Base-by-base conservation (phyloP, 371 early-diverging fungal genomes). In the Funneliformis caledonium region DNA sequence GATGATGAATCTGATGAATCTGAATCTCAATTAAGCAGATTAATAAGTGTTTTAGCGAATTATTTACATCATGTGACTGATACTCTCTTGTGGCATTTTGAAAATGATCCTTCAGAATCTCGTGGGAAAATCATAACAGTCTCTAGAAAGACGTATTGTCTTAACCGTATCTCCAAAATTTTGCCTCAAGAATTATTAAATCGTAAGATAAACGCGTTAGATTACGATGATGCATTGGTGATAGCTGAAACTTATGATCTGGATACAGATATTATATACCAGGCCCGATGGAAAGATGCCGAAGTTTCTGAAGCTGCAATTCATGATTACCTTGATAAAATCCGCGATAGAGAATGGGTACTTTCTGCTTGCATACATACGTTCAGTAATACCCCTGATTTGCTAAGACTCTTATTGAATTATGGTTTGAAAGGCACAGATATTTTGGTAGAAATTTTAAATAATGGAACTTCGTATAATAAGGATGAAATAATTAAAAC, bases 341-440 rank as follows among this genome's bases (percentile, higher is more conserved):
- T 94, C 52, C 80, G 87, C 8, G 91, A 95, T 82, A 86, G 88
- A 60, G 85, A 88, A 48, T 95, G 93, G 93, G 92, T 93, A 0
- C 81, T 92, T 48, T 69, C 81, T 19, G 85, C 82, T 62, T 93
- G 93, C 78, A 82, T 91, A 42, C 85, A 88, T 8, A 73, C 83
- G 0, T 76, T 88, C 3, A 76, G 72, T 11, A 68, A 69, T 42
- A 42, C 60, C n/a, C 70, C 59, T 43, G 83, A 86, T 19, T 78
- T 86, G 4, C 86, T 89, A 69, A 85, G 87, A 37, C 76, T 82
- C 42, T 81, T 93, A 22, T 78, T 94, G 8, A 83, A 85, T 14
- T 84, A 91, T 64, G 94, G 92, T 4, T 76, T 92, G n/a, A 60
- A 82, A 45, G 85, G 88, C 43, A 89, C 89, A 2, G 83, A 88